A percentile compares a stretch with the other conserved stretches of the same genome.
These are phyloP conservation scores for Fagopyrum tataricum DNA, from an alignment of 148 eudicot genomes.

Conservation along the genomic window DNA sequence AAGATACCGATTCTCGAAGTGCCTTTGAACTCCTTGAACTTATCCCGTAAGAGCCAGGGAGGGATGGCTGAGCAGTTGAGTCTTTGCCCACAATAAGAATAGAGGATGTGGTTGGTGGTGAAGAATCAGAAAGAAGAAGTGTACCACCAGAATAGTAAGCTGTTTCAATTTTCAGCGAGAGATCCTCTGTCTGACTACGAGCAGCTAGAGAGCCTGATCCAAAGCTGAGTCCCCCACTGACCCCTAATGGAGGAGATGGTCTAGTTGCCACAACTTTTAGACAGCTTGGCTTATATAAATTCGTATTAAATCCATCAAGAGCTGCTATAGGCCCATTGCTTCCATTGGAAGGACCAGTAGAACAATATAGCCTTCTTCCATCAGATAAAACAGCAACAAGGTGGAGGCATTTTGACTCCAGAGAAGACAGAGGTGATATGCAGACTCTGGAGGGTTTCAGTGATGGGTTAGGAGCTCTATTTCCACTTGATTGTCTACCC, in stretches of 20 bases:
- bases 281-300: slow-evolving; percentile 65
- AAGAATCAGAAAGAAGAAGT: slow-evolving; percentile 91
- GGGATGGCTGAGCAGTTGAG: slow-evolving; percentile 25
- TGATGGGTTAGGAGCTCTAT: slow-evolving; percentile 32
- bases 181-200: slow-evolving; percentile 79
- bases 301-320: slow-evolving; percentile 42
- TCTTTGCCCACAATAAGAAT: slow-evolving; percentile 78
- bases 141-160: slow-evolving; percentile 79
- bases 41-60: slow-evolving; percentile 53
- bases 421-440: slow-evolving; percentile 77
- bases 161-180: slow-evolving; percentile 77
- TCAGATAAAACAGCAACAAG: slow-evolving; percentile 94
- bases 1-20: slow-evolving; percentile 79
- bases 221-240: slow-evolving; percentile 67
- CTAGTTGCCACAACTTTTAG: slow-evolving; percentile 78
- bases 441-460: slow-evolving; percentile 68
- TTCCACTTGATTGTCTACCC: no score
- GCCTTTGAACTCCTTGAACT: slow-evolving; percentile 69
- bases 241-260: slow-evolving; percentile 93
- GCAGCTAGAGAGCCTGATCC: slow-evolving; percentile 72
- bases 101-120: slow-evolving; percentile 74
- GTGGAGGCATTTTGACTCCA: slow-evolving; percentile 90
- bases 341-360: slow-evolving; percentile 67
- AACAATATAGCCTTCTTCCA: slow-evolving; percentile 90
- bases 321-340: slow-evolving; percentile 48